Percentiles rank a stretch among this genome's conserved stretches.
Evolutionary conservation across 2,329 filamentous ascomycete genomes (phyloP).

Genomic region (Aspergillus ibericus): DNA sequence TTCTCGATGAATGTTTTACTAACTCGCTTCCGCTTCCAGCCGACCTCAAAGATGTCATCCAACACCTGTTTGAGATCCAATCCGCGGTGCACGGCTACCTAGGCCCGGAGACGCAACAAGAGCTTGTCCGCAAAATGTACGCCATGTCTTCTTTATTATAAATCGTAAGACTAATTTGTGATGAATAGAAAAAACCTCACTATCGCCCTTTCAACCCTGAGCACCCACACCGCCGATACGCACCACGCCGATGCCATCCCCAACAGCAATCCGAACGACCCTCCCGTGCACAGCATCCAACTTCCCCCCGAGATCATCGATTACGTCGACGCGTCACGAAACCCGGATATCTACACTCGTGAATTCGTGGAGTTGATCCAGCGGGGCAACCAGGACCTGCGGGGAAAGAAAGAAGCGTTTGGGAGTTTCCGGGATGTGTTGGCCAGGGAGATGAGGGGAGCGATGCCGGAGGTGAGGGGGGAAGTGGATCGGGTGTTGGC

Average conservation of each 20-base stretch:
- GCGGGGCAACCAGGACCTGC: conserved; percentile 62
- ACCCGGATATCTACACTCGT: conserved; percentile 66
- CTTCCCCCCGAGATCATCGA: conserved; percentile 63
- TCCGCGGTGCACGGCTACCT: conserved; percentile 60
- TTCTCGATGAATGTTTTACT: not conserved
- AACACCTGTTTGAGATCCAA: conserved; percentile 63
- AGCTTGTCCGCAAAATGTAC: conserved; percentile 60
- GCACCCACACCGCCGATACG: conserved; percentile 36
- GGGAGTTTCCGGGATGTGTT: conserved; percentile 59
- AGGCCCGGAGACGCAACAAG: conserved; percentile 56
- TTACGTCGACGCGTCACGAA: conserved; percentile 63
- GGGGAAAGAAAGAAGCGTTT: conserved; percentile 62
- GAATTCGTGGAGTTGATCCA: conserved; percentile 66
- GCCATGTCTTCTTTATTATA: not conserved
- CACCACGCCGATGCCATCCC: conserved; percentile 34
- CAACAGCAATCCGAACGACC: conserved; percentile 31
- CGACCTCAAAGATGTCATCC: conserved; percentile 61
- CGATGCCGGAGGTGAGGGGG: conserved; percentile 51
- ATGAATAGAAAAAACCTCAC: conserved; percentile 52
- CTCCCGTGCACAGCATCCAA: conserved; percentile 50
- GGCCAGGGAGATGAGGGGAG: conserved; percentile 58
- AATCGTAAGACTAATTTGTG: not conserved
- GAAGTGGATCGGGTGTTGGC: conserved; percentile 2
- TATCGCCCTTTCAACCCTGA: conserved; percentile 54
- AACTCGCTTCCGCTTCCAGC: conserved; percentile 37